Evolutionary conservation across 2,329 filamentous ascomycete genomes (phyloP).

Genomic region (Pseudogymnoascus sp.): DNA sequence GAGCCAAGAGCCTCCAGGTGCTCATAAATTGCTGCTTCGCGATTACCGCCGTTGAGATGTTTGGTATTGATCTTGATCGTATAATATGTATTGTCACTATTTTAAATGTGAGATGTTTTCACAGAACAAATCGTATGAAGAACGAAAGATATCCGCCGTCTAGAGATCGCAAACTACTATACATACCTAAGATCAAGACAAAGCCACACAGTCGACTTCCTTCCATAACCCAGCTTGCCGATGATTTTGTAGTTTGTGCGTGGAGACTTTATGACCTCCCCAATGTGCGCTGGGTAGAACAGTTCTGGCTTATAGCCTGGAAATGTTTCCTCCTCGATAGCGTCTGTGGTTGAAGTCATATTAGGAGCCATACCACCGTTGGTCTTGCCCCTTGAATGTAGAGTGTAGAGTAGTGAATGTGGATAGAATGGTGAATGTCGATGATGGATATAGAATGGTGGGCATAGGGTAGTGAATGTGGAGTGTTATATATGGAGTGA

Average conservation of each 20-base stretch:
- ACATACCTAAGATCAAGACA: constrained; percentile 24
- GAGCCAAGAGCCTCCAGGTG: constrained; percentile 20
- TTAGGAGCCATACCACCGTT: background rate
- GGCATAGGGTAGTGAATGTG: background rate
- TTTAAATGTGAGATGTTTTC: background rate
- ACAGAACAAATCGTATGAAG: background rate
- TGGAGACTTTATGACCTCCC: constrained; percentile 32
- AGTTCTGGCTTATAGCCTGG: constrained; percentile 29
- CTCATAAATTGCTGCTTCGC: constrained; percentile 26
- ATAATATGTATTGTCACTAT: background rate
- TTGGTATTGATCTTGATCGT: background rate
- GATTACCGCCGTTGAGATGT: background rate
- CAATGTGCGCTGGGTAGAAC: constrained; percentile 34
- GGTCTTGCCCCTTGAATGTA: background rate
- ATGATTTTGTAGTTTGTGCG: constrained; percentile 33
- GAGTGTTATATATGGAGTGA: background rate
- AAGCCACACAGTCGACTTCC: constrained; percentile 39
- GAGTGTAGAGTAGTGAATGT: background rate
- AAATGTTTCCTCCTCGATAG: constrained; percentile 14
- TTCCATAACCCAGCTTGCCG: constrained; percentile 37
- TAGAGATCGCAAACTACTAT: background rate
- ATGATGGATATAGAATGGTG: too few species aligned
- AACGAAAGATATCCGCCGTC: background rate
- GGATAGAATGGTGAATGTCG: too few species aligned
- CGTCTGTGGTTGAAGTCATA: background rate